These are phyloP conservation scores for Thinopyrum obtusiflorum DNA, from an alignment of 202 grass and related monocot genomes.

Conservation along the genomic window DNA sequence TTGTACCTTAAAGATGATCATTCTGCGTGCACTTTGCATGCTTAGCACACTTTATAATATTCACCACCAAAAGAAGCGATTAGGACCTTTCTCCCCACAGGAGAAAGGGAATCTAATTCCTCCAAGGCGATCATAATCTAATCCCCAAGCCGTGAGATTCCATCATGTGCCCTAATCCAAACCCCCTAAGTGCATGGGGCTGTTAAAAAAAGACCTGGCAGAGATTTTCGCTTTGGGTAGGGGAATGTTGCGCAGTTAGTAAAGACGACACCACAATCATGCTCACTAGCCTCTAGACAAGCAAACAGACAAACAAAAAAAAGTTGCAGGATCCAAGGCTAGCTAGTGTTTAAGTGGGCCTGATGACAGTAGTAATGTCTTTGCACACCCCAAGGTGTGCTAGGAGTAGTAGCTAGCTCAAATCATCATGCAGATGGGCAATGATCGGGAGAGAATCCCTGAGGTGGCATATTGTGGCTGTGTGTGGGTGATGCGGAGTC, in stretches of 20 bases:
- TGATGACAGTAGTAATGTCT: constrained; percentile 34
- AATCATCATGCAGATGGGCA: constrained; percentile 31
- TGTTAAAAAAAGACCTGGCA: constrained; percentile 53
- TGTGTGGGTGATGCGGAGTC: background rate
- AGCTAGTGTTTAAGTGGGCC: constrained; percentile 51
- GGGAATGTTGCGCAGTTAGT: background rate
- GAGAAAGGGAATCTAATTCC: constrained; percentile 49
- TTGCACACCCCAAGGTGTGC: constrained; percentile 42
- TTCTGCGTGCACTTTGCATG: constrained; percentile 68
- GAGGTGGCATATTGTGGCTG: constrained; percentile 37
- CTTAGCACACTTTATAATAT: constrained; percentile 66
- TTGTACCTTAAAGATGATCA: constrained; percentile 64
- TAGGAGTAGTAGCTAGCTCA: constrained; percentile 30
- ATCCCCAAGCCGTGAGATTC: constrained; percentile 23
- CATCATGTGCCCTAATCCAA: constrained; percentile 7
- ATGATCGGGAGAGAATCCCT: constrained; percentile 37
- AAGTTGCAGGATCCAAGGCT: constrained; percentile 56
- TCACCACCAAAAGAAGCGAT: constrained; percentile 68
- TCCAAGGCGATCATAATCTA: constrained; percentile 27
- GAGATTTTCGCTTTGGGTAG: constrained; percentile 25
- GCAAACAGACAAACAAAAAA: background rate
- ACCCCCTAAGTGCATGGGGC: background rate
- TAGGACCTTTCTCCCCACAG: constrained; percentile 67
- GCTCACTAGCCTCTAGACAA: background rate
- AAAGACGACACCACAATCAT: constrained; percentile 16